phyloP scores from a whole-genome alignment of 2,329 filamentous ascomycete species.

The Phialophora macrospora region DNA sequence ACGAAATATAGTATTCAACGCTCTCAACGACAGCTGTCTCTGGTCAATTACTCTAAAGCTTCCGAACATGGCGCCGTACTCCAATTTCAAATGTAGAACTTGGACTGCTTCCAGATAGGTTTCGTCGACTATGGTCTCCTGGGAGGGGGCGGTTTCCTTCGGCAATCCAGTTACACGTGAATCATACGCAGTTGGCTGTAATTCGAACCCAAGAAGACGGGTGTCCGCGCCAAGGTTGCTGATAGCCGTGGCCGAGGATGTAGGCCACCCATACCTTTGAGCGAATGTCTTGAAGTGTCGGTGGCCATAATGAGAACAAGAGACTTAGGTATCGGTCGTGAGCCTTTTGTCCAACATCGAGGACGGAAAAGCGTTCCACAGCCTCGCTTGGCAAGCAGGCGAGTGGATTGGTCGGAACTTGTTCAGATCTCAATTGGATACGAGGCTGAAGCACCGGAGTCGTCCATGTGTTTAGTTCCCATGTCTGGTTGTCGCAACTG shows the following conservation, averaged over 20 bases:
- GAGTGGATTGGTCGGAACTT: conserved; percentile 17
- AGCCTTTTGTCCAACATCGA: conserved; percentile 4
- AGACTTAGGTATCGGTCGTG: background rate
- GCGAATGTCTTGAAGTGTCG: background rate
- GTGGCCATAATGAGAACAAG: background rate
- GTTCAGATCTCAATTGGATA: conserved; percentile 6
- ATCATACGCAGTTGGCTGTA: background rate
- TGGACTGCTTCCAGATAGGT: background rate
- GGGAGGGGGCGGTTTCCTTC: background rate
- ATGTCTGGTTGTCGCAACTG: background rate
- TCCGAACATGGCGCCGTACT: background rate
- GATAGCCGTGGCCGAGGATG: background rate
- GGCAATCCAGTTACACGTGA: background rate
- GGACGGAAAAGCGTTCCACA: conserved; percentile 4
- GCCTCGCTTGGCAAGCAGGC: conserved; percentile 19
- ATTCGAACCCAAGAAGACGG: conserved; percentile 3
- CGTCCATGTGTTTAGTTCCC: background rate
- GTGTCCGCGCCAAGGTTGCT: background rate
- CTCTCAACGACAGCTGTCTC: background rate
- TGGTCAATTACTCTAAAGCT: background rate
- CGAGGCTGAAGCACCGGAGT: conserved; percentile 3
- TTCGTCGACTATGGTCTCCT: background rate
- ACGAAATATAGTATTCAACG: background rate
- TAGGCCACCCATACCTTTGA: background rate
- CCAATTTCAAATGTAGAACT: background rate